Evolutionary conservation across 768 basidiomycete genomes (phyloP).

Genomic region (Amanita jacksonii): DNA sequence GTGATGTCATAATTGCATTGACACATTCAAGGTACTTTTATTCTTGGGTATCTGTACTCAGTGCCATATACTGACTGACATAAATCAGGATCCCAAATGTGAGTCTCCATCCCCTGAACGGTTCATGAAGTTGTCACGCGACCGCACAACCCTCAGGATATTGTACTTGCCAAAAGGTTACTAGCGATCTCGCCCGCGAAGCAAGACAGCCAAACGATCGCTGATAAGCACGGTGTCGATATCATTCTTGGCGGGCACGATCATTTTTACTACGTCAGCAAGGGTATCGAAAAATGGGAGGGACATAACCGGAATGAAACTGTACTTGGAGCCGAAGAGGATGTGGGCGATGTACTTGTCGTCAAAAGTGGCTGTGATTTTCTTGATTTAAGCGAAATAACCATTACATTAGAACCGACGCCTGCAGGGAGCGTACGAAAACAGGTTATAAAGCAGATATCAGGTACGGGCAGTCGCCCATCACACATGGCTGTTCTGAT

Average conservation of each 20-base stretch:
- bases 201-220: conserved; percentile 34
- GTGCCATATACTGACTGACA: too few relatives aligned
- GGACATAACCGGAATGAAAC: conserved; percentile 42
- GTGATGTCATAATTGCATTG: conserved; percentile 78
- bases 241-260: conserved; percentile 85
- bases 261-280: conserved; percentile 69
- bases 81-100: conserved; percentile 49
- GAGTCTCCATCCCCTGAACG: too few relatives aligned
- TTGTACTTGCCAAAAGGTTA: conserved; percentile 58
- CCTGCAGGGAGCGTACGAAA: conserved; percentile 54
- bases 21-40: conserved; percentile 65
- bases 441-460: conserved; percentile 52
- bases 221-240: conserved; percentile 65
- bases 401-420: conserved; percentile 49
- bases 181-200: conserved; percentile 47
- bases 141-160: conserved; percentile 45
- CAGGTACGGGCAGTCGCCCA: conserved; percentile 36
- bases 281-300: conserved; percentile 59
- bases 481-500: not conserved
- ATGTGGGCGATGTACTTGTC: conserved; percentile 59
- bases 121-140: too few relatives aligned
- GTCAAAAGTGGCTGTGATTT: conserved; percentile 90
- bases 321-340: conserved; percentile 61
- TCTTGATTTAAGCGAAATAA: conserved; percentile 72
- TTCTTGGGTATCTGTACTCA: conserved; percentile 11